Conservation (phyloP, 2,329 filamentous ascomycete genomes). For the Colletotrichum aenigma region DNA sequence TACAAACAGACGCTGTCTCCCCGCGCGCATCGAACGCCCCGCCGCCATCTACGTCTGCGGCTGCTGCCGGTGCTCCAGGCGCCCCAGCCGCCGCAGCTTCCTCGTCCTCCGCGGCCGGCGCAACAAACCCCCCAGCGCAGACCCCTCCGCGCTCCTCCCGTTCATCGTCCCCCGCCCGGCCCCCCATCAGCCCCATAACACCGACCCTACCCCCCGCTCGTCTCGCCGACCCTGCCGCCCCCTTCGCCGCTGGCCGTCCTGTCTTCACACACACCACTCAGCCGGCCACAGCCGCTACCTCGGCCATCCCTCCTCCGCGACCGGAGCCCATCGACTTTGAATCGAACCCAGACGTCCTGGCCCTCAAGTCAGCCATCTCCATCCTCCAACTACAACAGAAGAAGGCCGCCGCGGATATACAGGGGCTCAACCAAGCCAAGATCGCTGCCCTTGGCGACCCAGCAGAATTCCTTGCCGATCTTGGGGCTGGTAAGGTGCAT, state of each 20-base stretch:
- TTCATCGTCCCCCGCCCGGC: constrained; percentile 49
- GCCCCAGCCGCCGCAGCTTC: background rate
- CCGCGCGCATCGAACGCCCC: constrained; percentile 25
- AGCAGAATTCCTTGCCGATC: constrained; percentile 71
- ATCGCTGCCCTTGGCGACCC: constrained; percentile 73
- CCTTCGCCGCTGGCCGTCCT: constrained; percentile 36
- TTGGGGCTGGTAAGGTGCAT: constrained; percentile 66
- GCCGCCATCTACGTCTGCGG: background rate
- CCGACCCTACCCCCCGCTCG: constrained; percentile 48
- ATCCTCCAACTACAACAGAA: constrained; percentile 86
- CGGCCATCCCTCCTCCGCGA: constrained; percentile 48
- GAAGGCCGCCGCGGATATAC: constrained; percentile 78
- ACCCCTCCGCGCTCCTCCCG: constrained; percentile 26
- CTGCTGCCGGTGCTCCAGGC: background rate
- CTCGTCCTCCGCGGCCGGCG: background rate
- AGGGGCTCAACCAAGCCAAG: constrained; percentile 71
- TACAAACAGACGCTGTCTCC: constrained; percentile 25
- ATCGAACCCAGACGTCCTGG: constrained; percentile 83
- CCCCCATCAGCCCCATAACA: constrained; percentile 60
- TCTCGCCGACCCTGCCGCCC: constrained; percentile 26
- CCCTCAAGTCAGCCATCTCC: constrained; percentile 82
- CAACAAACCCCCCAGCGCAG: constrained; percentile 1
- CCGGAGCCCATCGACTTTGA: constrained; percentile 62
- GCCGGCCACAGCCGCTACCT: constrained; percentile 33
- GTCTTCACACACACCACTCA: constrained; percentile 51